Evolutionary conservation across 2,329 filamentous ascomycete genomes (phyloP).

Genomic region (Balansia obtecta): DNA sequence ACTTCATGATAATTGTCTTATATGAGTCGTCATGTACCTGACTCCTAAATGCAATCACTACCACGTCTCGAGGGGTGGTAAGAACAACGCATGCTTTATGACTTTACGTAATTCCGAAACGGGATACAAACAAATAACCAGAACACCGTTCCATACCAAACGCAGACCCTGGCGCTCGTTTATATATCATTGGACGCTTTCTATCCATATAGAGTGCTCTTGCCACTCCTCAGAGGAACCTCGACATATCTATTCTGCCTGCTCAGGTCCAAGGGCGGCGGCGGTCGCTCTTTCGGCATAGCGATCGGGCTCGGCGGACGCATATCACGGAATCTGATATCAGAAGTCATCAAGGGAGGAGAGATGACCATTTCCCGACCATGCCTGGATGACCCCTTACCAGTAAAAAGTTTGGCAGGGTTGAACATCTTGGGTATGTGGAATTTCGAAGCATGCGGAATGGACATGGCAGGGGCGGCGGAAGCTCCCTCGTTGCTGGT

Average conservation of each 20-base stretch:
- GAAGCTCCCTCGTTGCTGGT: neutral
- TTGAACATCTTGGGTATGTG: slow-evolving; percentile 28
- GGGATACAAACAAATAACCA: neutral
- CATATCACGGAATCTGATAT: slow-evolving; percentile 15
- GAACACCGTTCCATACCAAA: neutral
- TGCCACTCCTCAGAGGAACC: slow-evolving; percentile 21
- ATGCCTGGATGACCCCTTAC: slow-evolving; percentile 12
- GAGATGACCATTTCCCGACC: slow-evolving; percentile 17
- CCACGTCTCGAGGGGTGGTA: neutral
- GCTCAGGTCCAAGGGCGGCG: neutral
- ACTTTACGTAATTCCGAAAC: neutral
- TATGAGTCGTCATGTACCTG: neutral
- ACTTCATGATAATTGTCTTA: neutral
- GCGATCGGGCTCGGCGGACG: slow-evolving; percentile 9
- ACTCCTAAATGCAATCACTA: neutral
- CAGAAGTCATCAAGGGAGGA: slow-evolving; percentile 15
- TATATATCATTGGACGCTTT: neutral
- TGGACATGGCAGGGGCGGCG: neutral
- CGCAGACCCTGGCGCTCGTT: neutral
- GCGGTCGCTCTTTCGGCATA: slow-evolving; percentile 1
- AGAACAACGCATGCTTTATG: neutral
- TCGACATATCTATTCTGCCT: slow-evolving; percentile 12
- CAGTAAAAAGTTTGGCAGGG: slow-evolving; percentile 6
- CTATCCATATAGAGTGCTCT: slow-evolving; percentile 22
- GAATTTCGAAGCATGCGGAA: slow-evolving; percentile 15